Conservation (phyloP, 352 stramenopile species). For the Phytophthora agathidicida region DNA sequence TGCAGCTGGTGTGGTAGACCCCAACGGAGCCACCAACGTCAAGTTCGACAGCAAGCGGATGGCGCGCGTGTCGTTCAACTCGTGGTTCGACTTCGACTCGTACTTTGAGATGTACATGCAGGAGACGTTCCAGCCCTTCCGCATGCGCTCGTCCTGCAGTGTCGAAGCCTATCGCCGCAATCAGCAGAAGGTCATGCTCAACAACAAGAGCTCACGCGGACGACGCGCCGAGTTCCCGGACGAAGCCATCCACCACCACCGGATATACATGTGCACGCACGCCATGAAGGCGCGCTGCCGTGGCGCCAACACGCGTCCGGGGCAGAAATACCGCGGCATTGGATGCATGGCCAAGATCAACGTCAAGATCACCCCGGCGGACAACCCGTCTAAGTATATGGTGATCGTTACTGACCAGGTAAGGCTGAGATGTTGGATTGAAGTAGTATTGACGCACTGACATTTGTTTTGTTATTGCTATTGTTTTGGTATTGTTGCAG, state of each 20-base stretch:
- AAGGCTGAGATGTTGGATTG: not conserved
- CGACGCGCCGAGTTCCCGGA: conserved; percentile 83
- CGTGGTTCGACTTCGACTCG: conserved; percentile 87
- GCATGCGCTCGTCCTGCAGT: conserved; percentile 86
- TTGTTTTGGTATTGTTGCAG: conserved; percentile 33
- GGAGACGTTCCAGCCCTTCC: conserved; percentile 87
- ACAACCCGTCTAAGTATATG: conserved; percentile 88
- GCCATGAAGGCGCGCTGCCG: conserved; percentile 86
- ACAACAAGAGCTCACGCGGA: conserved; percentile 86
- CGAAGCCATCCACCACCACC: conserved; percentile 82
- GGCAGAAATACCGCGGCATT: conserved; percentile 85
- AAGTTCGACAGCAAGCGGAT: conserved; percentile 85
- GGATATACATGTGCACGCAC: conserved; percentile 91
- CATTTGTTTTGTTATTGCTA: too few species aligned
- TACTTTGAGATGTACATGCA: conserved; percentile 92
- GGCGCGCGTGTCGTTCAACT: conserved; percentile 85
- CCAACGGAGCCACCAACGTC: conserved; percentile 28
- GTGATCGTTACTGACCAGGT: conserved; percentile 89
- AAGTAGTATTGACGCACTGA: conserved; percentile 1
- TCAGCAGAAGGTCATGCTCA: conserved; percentile 89
- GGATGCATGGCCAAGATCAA: conserved; percentile 90
- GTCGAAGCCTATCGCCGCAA: conserved; percentile 85
- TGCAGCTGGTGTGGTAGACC: conserved; percentile 19
- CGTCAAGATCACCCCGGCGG: conserved; percentile 84
- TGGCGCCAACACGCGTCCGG: conserved; percentile 72